A percentile compares a stretch with the other conserved stretches of the same genome.
phyloP scores from a whole-genome alignment of 2,329 filamentous ascomycete species.

The Epichloe amarillans region DNA sequence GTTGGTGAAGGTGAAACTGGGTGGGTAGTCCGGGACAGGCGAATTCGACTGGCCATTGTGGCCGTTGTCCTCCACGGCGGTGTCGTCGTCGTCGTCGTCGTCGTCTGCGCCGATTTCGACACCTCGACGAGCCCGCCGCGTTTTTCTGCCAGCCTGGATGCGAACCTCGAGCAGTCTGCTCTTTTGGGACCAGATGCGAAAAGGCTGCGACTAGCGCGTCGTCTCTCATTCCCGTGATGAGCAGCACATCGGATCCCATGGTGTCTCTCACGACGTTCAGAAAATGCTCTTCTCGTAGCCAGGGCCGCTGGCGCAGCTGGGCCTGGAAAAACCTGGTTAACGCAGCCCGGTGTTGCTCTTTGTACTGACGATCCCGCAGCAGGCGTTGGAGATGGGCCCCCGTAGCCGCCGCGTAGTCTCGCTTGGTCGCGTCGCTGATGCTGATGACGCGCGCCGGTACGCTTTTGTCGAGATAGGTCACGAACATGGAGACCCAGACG shows the following conservation, averaged over 20 bases:
- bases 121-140: conserved; percentile 22
- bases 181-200: conserved; percentile 38
- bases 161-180: conserved; percentile 40
- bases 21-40: conserved; percentile 8
- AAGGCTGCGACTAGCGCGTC: conserved; percentile 39
- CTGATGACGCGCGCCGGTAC: conserved; percentile 31
- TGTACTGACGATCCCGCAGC: conserved; percentile 42
- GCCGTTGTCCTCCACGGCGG: neutral
- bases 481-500: conserved; percentile 34
- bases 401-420: conserved; percentile 35
- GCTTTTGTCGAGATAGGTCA: conserved; percentile 9
- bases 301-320: conserved; percentile 29
- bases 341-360: conserved; percentile 42
- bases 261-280: conserved; percentile 27
- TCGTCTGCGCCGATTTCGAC: neutral
- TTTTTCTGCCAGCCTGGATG: conserved; percentile 27
- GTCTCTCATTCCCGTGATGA: conserved; percentile 53
- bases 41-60: conserved; percentile 10
- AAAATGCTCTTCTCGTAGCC: conserved; percentile 38
- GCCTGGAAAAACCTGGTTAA: conserved; percentile 38
- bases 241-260: conserved; percentile 35
- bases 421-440: conserved; percentile 46
- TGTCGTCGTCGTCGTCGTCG: neutral
- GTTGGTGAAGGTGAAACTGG: conserved; percentile 38
- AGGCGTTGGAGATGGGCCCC: conserved; percentile 35